Evolutionary conservation across 2,329 filamentous ascomycete genomes (phyloP).

Genomic region (Pestalotiopsis sp.): DNA sequence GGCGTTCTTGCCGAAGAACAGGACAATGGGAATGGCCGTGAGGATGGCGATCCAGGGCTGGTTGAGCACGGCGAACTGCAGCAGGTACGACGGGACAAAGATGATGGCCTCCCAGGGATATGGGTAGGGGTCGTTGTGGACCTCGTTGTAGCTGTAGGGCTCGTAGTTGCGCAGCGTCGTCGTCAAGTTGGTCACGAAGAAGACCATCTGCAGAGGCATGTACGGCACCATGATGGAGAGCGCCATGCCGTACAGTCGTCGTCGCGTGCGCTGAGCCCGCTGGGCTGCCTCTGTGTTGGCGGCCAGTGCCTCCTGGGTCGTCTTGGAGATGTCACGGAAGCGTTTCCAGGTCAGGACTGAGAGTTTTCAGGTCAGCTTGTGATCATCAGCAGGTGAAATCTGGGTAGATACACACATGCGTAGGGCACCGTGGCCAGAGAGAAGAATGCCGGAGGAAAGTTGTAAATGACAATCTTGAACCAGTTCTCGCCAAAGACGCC

Average conservation of each 20-base stretch:
- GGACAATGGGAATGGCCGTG: slow-evolving; percentile 48
- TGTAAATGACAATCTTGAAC: slow-evolving; percentile 50
- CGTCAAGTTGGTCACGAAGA: slow-evolving; percentile 43
- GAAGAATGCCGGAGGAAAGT: slow-evolving; percentile 46
- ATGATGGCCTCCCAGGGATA: slow-evolving; percentile 50
- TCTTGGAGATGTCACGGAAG: slow-evolving; percentile 47
- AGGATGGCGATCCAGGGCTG: slow-evolving; percentile 51
- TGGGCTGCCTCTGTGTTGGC: slow-evolving; percentile 40
- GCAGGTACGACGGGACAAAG: slow-evolving; percentile 42
- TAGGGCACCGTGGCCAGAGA: slow-evolving; percentile 46
- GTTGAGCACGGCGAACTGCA: slow-evolving; percentile 43
- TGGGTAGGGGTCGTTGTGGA: slow-evolving; percentile 39
- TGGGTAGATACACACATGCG: slow-evolving; percentile 44
- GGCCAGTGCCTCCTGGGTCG: slow-evolving; percentile 40
- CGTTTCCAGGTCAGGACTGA: slow-evolving; percentile 45
- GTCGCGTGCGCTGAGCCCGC: slow-evolving; percentile 49
- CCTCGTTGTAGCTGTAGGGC: slow-evolving; percentile 41
- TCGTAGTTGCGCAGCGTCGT: slow-evolving; percentile 20
- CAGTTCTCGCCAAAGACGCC: slow-evolving; percentile 46
- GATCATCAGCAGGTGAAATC: background rate
- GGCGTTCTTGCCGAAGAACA: slow-evolving; percentile 58
- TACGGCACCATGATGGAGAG: slow-evolving; percentile 53
- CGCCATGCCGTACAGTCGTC: slow-evolving; percentile 58
- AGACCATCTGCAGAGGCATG: slow-evolving; percentile 46
- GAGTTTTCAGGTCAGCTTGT: background rate